Conservation (phyloP, 1,139 yeast species). For the Suhomyces yuchorum region DNA sequence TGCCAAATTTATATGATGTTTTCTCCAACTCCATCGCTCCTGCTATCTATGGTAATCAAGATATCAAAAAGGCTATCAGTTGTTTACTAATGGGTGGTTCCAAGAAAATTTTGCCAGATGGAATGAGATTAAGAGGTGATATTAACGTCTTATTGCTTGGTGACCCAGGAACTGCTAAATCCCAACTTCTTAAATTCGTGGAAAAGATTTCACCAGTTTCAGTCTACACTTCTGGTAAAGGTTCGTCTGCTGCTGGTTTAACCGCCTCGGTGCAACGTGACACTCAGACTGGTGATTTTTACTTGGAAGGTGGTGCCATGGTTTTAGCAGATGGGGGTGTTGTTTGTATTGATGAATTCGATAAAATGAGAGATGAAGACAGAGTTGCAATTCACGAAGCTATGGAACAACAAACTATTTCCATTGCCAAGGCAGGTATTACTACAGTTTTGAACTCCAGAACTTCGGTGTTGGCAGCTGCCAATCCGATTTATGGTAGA, state of each 20-base stretch:
- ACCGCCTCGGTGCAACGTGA: conserved; percentile 98
- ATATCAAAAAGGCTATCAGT: conserved; percentile 89
- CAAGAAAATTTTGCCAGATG: conserved; percentile 88
- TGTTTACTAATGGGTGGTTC: conserved; percentile 95
- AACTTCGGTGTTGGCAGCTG: conserved; percentile 96
- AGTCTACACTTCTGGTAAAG: conserved; percentile 97
- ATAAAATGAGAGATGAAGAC: conserved; percentile 98
- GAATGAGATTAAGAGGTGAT: conserved; percentile 96
- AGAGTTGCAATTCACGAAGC: conserved; percentile 99
- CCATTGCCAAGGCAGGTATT: conserved; percentile 99
- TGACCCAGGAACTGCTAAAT: conserved; percentile 99
- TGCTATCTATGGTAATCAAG: conserved; percentile 89
- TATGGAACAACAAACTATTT: conserved; percentile 98
- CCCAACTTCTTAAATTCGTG: conserved; percentile 90
- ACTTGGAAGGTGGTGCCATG: conserved; percentile 99
- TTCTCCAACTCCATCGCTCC: conserved; percentile 95
- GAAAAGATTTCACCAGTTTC: conserved; percentile 95
- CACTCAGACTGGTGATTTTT: conserved; percentile 82
- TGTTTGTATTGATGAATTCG: conserved; percentile 98
- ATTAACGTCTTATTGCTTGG: conserved; percentile 90
- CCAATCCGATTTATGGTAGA: conserved; percentile 95
- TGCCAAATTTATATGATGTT: conserved; percentile 79
- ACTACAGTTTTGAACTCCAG: conserved; percentile 94
- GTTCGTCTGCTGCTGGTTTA: conserved; percentile 98
- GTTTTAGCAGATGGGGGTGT: conserved; percentile 99